These are phyloP conservation scores for Clitopilus hobsonii DNA, from an alignment of 768 basidiomycete genomes.

Conservation along the genomic window DNA sequence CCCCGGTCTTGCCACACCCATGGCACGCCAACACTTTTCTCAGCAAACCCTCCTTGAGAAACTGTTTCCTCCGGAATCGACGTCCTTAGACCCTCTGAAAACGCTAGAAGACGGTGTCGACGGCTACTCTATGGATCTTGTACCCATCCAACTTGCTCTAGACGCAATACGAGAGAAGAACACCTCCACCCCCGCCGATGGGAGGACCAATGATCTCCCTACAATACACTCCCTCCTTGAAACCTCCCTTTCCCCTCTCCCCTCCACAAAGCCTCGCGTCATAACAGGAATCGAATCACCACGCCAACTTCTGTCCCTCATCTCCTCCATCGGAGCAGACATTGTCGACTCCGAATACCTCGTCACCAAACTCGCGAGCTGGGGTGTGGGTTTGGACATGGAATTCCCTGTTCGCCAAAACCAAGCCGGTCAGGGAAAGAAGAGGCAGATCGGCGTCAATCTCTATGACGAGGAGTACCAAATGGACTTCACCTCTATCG, in stretches of 20 bases:
- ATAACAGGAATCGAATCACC: constrained; percentile 55
- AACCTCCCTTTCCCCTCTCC: constrained; percentile 55
- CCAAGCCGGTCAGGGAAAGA: constrained; percentile 8
- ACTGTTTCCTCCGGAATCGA: constrained; percentile 47
- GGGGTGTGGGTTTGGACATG: constrained; percentile 79
- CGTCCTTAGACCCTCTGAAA: constrained; percentile 42
- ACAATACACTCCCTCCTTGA: constrained; percentile 39
- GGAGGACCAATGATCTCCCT: neutral
- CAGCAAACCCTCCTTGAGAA: constrained; percentile 44
- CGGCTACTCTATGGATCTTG: constrained; percentile 72
- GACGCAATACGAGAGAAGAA: constrained; percentile 12
- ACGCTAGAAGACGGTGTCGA: constrained; percentile 63
- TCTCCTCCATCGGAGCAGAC: constrained; percentile 66
- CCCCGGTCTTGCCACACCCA: constrained; percentile 50
- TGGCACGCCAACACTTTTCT: constrained; percentile 68
- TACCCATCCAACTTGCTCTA: constrained; percentile 35
- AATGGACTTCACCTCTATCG: constrained; percentile 54
- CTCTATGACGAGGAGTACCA: constrained; percentile 58
- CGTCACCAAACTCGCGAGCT: constrained; percentile 61
- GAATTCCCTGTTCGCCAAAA: constrained; percentile 46
- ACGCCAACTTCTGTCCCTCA: constrained; percentile 69
- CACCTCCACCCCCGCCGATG: neutral
- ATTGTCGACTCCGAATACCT: constrained; percentile 65
- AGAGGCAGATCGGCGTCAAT: constrained; percentile 62
- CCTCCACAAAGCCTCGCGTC: constrained; percentile 57